Evolutionary conservation across 495 filamentous ascomycete species (phyloP), one percentile per base, ranked within the genome.

Genomic region (Elaphomyces granulatus): DNA sequence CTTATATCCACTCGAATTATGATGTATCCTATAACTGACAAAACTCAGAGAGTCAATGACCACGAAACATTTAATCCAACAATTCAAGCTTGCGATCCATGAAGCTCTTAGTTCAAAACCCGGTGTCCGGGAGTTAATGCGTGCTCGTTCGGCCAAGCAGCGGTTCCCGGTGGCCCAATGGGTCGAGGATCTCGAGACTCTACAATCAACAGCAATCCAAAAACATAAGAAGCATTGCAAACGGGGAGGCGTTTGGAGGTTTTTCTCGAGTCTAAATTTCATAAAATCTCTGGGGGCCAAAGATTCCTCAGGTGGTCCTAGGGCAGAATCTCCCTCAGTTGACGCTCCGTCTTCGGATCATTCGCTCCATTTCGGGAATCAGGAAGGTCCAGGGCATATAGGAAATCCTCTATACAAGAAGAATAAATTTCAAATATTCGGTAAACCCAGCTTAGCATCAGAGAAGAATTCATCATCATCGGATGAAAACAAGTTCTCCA

Each of bases 81-180:
- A 82, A 53, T 74, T 81, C 50, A 74, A 66, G 43, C 60, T 59
- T 32, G 72, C 78, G 9, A 75, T 81, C 40, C 52, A 68, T 1
- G 68, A 64, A 3, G 78, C 78, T 0, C 54, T 82, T 33, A 66
- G 67, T 9, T 78, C 75, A 16, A 62, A 67, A 26, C 50, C 43
- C 14, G 56, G 67, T 26, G 63, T 58, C 9, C 56, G 78, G 40
- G 62, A 64, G 3, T 59, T 66, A 45, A 80, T 83, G 78, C 63
- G 78, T 41, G 76, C 75, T 28, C 69, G 74, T 34, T 78, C 75
- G 20, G 72, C 70, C 3, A 72, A 71, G 48, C 78, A 83, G 52
- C 66, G 78, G 12, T 83, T 81, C 55, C 78, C 78, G 2, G 75
- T 76, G 7, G 60, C 64, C 8, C 68, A 73, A 40, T 76, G 72